Evolutionary conservation across 257 asterid species (phyloP).

Genomic region (Ilex asprella): DNA sequence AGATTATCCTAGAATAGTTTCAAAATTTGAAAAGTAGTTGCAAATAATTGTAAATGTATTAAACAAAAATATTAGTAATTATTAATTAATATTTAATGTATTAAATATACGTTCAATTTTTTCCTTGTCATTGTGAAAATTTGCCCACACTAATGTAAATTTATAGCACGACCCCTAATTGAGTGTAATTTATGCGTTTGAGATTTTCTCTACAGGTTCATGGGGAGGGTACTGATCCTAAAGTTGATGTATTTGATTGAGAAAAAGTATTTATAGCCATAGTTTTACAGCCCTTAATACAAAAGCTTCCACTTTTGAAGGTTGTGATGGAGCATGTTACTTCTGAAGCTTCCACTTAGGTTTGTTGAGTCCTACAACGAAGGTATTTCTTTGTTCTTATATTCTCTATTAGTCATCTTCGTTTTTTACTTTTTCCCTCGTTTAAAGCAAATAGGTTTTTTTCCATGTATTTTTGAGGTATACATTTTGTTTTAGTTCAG

Average conservation of each 20-base stretch:
- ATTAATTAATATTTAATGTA: no score
- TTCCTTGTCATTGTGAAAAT: no score
- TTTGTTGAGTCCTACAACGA: slow-evolving; percentile 71
- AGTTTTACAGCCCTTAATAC: slow-evolving; percentile 58
- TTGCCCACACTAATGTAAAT: no score
- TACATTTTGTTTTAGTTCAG: slow-evolving; percentile 7
- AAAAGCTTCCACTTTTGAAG: slow-evolving; percentile 66
- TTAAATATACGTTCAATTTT: no score
- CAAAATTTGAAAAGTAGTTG: no score
- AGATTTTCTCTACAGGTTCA: slow-evolving; percentile 54
- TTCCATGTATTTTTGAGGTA: background rate
- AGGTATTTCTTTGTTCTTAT: slow-evolving; percentile 28
- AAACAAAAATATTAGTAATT: no score
- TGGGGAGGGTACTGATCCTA: slow-evolving; percentile 85
- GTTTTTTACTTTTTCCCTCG: slow-evolving; percentile 2
- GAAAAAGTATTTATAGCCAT: slow-evolving; percentile 84
- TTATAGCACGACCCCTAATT: background rate
- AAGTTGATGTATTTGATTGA: slow-evolving; percentile 85
- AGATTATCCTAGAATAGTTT: no score
- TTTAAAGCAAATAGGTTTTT: background rate
- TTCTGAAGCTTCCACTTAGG: slow-evolving; percentile 80
- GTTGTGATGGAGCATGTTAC: slow-evolving; percentile 97
- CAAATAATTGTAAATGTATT: no score
- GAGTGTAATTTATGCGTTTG: background rate
- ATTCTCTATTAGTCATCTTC: background rate